Percentiles rank a stretch among this genome's conserved stretches.
phyloP scores from a whole-genome alignment of 2,329 filamentous ascomycete genomes.

The Hypoxylon sp. region DNA sequence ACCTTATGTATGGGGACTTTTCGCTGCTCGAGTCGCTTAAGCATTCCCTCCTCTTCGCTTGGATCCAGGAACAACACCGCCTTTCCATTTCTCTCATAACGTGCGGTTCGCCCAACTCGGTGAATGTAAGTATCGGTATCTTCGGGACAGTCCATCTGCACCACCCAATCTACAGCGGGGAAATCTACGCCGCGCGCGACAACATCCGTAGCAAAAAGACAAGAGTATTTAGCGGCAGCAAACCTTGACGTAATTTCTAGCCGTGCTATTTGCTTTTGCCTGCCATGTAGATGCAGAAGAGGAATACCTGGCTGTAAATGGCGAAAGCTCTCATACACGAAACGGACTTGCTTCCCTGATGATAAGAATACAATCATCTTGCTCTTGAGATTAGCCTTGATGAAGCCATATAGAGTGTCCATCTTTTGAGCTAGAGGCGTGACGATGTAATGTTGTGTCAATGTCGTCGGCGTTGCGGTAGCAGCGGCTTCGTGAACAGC shows the following conservation, averaged over 20 bases:
- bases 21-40: conserved; percentile 86
- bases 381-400: conserved; percentile 89
- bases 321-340: conserved; percentile 93
- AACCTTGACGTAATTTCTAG: conserved; percentile 91
- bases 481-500: conserved; percentile 89
- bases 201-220: conserved; percentile 95
- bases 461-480: conserved; percentile 82
- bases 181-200: conserved; percentile 96
- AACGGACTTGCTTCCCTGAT: conserved; percentile 95
- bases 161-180: conserved; percentile 96
- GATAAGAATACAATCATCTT: conserved; percentile 98
- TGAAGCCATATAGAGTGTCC: conserved; percentile 92
- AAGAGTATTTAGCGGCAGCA: conserved; percentile 83
- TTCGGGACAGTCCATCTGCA: conserved; percentile 98
- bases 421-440: conserved; percentile 90
- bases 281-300: conserved; percentile 90
- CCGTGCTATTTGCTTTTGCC: conserved; percentile 91
- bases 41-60: conserved; percentile 92
- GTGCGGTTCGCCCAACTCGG: conserved; percentile 91
- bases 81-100: conserved; percentile 85
- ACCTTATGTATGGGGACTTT: conserved; percentile 91
- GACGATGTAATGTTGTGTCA: conserved; percentile 93
- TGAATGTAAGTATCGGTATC: conserved; percentile 99
- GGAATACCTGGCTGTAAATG: conserved; percentile 95
- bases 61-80: conserved; percentile 94